These are phyloP conservation scores for Cladophialophora carrionii DNA, from an alignment of 2,329 filamentous ascomycete genomes.

Conservation along the genomic window DNA sequence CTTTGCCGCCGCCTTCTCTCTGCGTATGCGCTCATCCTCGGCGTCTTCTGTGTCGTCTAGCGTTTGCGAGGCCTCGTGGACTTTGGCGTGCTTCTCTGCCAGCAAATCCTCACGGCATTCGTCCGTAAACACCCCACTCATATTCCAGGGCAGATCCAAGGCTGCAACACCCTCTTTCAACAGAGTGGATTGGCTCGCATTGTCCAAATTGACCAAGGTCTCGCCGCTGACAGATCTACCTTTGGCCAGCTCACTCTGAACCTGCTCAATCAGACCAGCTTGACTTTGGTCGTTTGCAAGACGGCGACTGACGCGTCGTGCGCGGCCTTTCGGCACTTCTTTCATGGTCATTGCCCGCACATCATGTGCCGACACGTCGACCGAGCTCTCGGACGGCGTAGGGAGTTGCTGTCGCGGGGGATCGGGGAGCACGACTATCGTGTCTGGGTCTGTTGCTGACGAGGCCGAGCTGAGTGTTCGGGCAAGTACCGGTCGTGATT, in stretches of 20 bases:
- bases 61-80: conserved; percentile 5
- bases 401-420: conserved; percentile 34
- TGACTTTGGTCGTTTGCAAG: conserved; percentile 20
- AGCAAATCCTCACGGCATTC: conserved; percentile 19
- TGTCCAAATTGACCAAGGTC: conserved; percentile 50
- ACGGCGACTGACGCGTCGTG: conserved; percentile 35
- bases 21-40: conserved; percentile 42
- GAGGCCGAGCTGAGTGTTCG: conserved; percentile 40
- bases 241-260: conserved; percentile 38
- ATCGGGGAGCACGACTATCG: conserved; percentile 28
- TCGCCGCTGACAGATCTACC: conserved; percentile 41
- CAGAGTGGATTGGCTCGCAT: conserved; percentile 43
- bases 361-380: conserved; percentile 39
- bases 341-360: conserved; percentile 31
- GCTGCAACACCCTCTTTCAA: conserved; percentile 49
- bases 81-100: conserved; percentile 21
- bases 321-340: conserved; percentile 30
- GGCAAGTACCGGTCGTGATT: conserved; percentile 17
- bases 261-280: conserved; percentile 41
- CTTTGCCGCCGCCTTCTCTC: conserved; percentile 41
- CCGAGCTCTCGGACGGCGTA: conserved; percentile 40
- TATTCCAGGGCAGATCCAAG: conserved; percentile 45
- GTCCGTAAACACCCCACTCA: conserved; percentile 34
- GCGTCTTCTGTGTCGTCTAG: conserved; percentile 32
- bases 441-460: conserved; percentile 30